These are phyloP conservation scores for Pyricularia pennisetigena DNA, from an alignment of 2,329 filamentous ascomycete genomes.

Conservation along the genomic window DNA sequence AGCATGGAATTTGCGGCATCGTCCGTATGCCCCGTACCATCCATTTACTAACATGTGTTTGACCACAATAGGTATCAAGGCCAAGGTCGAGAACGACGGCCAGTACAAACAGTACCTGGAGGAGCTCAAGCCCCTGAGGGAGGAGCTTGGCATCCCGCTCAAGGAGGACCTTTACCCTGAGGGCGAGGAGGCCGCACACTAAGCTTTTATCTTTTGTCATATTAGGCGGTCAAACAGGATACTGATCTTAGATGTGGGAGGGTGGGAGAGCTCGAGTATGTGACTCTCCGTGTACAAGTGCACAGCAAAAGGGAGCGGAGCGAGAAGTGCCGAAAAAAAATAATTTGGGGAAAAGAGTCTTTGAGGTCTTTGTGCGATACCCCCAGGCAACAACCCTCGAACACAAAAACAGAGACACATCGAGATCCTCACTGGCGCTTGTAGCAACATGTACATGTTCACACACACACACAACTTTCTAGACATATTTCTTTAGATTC, in stretches of 20 bases:
- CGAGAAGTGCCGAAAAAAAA: background rate
- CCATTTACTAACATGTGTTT: background rate
- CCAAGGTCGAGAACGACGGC: conserved; percentile 96
- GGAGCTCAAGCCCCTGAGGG: conserved; percentile 83
- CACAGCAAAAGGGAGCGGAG: background rate
- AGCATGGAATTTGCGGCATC: background rate
- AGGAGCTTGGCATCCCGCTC: conserved; percentile 84
- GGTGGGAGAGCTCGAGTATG: background rate
- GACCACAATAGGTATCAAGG: conserved; percentile 68
- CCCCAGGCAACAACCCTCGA: background rate
- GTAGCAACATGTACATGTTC: conserved; percentile 1
- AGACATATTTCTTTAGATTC: conserved; percentile 1
- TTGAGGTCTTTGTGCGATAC: background rate
- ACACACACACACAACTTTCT: background rate
- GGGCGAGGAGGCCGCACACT: conserved; percentile 27
- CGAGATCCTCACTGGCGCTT: background rate
- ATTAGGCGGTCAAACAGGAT: background rate
- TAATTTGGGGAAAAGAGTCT: background rate
- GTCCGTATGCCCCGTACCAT: background rate
- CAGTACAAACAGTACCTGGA: conserved; percentile 96
- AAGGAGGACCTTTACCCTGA: conserved; percentile 90
- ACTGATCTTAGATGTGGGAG: background rate
- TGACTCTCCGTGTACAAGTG: conserved; percentile 1
- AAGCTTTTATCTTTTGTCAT: background rate
- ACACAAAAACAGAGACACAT: background rate